These are phyloP conservation scores for Albugo laibachii DNA, from an alignment of 352 stramenopile species.

Conservation along the genomic window DNA sequence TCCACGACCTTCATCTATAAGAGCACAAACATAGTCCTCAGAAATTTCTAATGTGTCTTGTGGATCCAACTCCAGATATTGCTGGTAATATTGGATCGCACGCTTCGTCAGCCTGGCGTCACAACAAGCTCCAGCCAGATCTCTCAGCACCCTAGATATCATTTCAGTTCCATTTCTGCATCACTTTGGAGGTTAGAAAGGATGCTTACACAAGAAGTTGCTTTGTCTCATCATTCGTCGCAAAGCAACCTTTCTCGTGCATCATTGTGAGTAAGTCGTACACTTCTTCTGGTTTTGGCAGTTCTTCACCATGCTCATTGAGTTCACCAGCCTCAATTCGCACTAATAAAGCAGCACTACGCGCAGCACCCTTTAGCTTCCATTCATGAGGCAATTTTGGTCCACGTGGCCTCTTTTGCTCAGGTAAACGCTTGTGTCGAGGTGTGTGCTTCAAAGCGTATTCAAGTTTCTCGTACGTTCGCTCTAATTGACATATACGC, in stretches of 20 bases:
- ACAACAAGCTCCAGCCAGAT: conserved; percentile 52
- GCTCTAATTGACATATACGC: conserved; percentile 66
- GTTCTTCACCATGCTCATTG: conserved; percentile 53
- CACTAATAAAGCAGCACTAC: conserved; percentile 44
- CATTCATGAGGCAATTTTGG: conserved; percentile 36
- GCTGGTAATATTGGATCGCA: conserved; percentile 66
- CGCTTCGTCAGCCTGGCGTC: conserved; percentile 44
- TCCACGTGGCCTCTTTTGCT: conserved; percentile 24
- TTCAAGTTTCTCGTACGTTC: conserved; percentile 44
- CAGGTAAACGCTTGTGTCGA: conserved; percentile 16
- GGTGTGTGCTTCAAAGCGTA: conserved; percentile 39
- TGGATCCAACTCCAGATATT: conserved; percentile 57
- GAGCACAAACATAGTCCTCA: conserved; percentile 48
- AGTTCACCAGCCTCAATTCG: conserved; percentile 60
- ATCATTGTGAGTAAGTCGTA: conserved; percentile 49
- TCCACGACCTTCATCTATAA: conserved; percentile 62
- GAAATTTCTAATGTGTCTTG: conserved; percentile 30
- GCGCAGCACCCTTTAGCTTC: conserved; percentile 60
- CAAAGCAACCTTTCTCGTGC: conserved; percentile 27
- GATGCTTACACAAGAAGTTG: conserved; percentile 1
- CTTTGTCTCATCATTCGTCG: conserved; percentile 32
- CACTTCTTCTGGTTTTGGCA: conserved; percentile 49
- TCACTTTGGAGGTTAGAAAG: too few relatives aligned
- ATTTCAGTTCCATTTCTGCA: not conserved
- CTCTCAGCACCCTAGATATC: conserved; percentile 27